Evolutionary conservation across 73 alveolate genomes (phyloP).

Genomic region (Paramecium sexaurelia): DNA sequence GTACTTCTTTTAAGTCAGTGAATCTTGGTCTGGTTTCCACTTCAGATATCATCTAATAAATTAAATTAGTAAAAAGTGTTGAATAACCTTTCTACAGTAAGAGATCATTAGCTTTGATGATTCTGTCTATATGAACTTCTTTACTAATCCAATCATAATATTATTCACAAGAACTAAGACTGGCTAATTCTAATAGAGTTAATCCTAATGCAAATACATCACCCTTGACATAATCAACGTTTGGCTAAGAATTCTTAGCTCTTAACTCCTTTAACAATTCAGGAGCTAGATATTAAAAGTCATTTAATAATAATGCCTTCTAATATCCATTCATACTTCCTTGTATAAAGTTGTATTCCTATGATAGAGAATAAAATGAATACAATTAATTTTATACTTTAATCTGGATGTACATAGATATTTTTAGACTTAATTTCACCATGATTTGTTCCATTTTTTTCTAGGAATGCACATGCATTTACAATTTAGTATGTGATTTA

Average conservation of each 20-base stretch:
- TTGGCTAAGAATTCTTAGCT: neutral
- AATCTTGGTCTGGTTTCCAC: constrained; percentile 20
- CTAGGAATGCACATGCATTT: neutral
- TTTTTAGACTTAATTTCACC: constrained; percentile 29
- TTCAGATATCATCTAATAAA: constrained; percentile 29
- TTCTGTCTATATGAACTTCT: neutral
- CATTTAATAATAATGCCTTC: neutral
- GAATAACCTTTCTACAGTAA: constrained; percentile 3
- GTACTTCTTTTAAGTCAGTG: neutral
- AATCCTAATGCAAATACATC: constrained; percentile 45
- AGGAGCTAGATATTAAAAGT: neutral
- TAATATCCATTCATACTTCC: neutral
- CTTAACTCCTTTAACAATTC: neutral
- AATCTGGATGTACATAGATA: neutral
- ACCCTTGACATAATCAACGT: neutral
- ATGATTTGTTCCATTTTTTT: constrained; percentile 9
- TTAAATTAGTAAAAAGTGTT: neutral
- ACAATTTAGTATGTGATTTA: neutral
- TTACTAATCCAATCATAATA: constrained; percentile 41
- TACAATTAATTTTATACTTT: neutral
- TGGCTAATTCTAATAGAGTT: constrained; percentile 4
- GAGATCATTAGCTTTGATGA: neutral
- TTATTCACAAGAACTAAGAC: neutral
- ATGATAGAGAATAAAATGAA: neutral
- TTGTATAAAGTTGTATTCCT: neutral